phyloP scores from a whole-genome alignment of 768 basidiomycete genomes.

The Myochromella boudieri region DNA sequence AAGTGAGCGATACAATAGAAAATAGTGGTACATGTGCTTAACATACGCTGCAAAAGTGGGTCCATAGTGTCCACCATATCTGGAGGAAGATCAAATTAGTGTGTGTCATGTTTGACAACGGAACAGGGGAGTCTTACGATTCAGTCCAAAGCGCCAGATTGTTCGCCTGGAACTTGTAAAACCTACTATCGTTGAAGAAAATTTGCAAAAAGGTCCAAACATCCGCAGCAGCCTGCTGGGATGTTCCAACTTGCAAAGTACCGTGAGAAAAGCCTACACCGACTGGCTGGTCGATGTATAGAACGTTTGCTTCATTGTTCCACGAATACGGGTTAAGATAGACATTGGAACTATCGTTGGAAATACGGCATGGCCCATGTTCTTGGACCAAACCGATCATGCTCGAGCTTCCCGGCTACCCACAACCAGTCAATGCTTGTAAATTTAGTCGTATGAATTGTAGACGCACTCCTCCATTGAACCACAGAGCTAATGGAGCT shows the following conservation, averaged over 20 bases:
- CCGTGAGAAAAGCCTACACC: slow-evolving; percentile 67
- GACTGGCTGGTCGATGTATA: slow-evolving; percentile 67
- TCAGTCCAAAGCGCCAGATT: slow-evolving; percentile 65
- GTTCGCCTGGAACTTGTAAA: slow-evolving; percentile 42
- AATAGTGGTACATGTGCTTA: too few relatives aligned
- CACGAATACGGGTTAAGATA: slow-evolving; percentile 54
- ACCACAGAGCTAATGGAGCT: slow-evolving; percentile 66
- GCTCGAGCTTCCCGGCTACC: slow-evolving; percentile 53
- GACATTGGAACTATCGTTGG: slow-evolving; percentile 49
- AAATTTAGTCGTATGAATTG: not conserved
- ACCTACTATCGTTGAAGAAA: slow-evolving; percentile 54
- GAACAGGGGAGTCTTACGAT: slow-evolving; percentile 34
- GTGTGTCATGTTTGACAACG: not conserved
- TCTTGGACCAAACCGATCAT: slow-evolving; percentile 74
- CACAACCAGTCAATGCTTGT: not conserved
- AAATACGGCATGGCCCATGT: slow-evolving; percentile 70
- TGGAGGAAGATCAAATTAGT: slow-evolving; percentile 19
- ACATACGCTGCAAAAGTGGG: slow-evolving; percentile 60
- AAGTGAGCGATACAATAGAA: not conserved
- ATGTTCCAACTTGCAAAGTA: slow-evolving; percentile 45
- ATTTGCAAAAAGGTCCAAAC: slow-evolving; percentile 67
- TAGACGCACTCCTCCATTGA: slow-evolving; percentile 55
- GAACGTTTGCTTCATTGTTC: slow-evolving; percentile 55
- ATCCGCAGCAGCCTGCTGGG: slow-evolving; percentile 52
- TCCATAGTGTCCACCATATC: slow-evolving; percentile 73